Conservation (phyloP, 139 green algal genomes). For the Pleodorina starrii region DNA sequence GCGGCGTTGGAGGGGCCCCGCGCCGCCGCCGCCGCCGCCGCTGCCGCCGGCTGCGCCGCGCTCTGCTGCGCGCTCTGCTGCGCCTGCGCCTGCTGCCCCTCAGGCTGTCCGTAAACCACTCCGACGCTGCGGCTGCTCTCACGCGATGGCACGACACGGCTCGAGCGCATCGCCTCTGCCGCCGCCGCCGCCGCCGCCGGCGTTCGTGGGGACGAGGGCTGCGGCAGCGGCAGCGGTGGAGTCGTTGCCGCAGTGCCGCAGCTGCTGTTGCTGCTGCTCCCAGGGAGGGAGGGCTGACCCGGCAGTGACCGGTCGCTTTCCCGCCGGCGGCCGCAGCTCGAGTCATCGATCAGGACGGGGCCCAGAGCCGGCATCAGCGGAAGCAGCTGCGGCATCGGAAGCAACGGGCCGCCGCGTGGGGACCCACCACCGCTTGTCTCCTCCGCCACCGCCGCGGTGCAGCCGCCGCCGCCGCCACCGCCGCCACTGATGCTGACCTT, state of each 20-base stretch:
- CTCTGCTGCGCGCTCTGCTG: neutral
- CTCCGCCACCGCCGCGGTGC: no score
- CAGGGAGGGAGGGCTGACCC: neutral
- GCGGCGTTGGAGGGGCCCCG: neutral
- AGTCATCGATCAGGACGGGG: neutral
- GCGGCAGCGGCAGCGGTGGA: neutral
- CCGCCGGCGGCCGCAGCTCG: no score
- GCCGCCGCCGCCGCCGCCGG: no score
- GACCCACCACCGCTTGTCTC: neutral
- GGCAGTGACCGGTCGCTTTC: neutral
- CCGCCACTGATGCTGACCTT: no score
- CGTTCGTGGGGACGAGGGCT: no score
- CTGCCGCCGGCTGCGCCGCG: neutral
- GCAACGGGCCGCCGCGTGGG: no score
- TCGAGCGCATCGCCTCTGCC: neutral
- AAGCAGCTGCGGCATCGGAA: neutral
- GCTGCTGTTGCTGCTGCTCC: neutral
- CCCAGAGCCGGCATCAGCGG: neutral
- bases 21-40: neutral
- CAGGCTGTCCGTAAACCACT: neutral
- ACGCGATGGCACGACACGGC: neutral
- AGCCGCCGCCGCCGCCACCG: no score
- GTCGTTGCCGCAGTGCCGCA: no score
- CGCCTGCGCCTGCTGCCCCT: no score
- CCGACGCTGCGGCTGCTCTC: neutral